Percentiles rank a stretch among this genome's conserved stretches.
Conservation (phyloP, 805 yeast species). For the Monosporozyma aerobia region DNA sequence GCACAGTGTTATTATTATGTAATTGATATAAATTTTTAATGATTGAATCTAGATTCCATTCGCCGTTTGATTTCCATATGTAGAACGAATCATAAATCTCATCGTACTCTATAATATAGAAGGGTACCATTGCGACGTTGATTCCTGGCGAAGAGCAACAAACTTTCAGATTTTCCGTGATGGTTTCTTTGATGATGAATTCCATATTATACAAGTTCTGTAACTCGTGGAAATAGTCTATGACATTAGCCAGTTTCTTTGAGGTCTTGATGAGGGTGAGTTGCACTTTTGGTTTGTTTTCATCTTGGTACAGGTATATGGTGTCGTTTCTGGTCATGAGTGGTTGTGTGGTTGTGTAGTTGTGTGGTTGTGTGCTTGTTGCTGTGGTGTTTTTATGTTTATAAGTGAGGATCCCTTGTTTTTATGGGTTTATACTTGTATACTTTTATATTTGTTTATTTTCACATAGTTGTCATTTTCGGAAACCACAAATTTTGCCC, state of each 20-base stretch:
- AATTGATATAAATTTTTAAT: conserved; percentile 12
- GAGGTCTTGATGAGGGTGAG: conserved; percentile 17
- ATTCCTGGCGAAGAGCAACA: conserved; percentile 11
- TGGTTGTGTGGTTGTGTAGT: background rate
- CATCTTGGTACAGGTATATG: conserved; percentile 21
- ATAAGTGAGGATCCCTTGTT: background rate
- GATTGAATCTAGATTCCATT: conserved; percentile 19
- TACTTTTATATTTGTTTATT: background rate
- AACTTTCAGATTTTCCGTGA: conserved; percentile 25
- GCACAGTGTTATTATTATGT: conserved; percentile 1
- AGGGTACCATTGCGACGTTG: conserved; percentile 12
- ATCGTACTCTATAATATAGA: conserved; percentile 23
- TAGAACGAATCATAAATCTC: conserved; percentile 13
- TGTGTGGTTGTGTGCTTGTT: background rate
- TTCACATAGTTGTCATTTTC: background rate
- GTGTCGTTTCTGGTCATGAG: conserved; percentile 8
- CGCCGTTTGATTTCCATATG: conserved; percentile 23
- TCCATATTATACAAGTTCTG: conserved; percentile 23
- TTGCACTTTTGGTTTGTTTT: conserved; percentile 18
- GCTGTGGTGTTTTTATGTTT: background rate
- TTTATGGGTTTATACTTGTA: no score
- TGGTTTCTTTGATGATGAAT: conserved; percentile 19
- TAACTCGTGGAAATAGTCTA: conserved; percentile 14
- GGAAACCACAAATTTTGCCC: background rate
- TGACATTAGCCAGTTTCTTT: conserved; percentile 7